Percentiles rank a stretch among this genome's conserved stretches.
Evolutionary conservation across 352 stramenopile species (phyloP).

Genomic region (Saprolegnia parasitica): DNA sequence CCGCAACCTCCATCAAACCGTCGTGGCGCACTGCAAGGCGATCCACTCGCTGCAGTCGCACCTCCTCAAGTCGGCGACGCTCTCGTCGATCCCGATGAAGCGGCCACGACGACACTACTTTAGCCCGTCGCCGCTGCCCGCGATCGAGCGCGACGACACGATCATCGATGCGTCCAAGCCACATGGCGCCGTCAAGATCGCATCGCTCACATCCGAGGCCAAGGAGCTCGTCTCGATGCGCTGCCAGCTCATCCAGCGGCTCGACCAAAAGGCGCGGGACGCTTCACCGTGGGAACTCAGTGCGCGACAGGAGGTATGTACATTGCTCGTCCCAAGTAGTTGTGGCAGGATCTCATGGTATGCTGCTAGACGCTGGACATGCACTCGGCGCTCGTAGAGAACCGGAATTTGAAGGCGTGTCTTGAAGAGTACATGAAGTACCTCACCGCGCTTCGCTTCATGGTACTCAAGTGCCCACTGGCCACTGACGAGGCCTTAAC

Average conservation of each 20-base stretch:
- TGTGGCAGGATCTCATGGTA: too few species aligned
- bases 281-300: conserved; percentile 3
- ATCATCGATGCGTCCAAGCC: background rate
- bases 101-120: conserved; percentile 10
- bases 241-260: background rate
- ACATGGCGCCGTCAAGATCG: background rate
- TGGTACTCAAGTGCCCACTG: conserved; percentile 2
- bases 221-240: background rate
- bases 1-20: conserved; percentile 8
- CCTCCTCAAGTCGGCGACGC: conserved; percentile 2
- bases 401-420: conserved; percentile 6
- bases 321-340: too few species aligned
- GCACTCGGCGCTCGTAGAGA: conserved; percentile 4
- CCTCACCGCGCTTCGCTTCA: background rate
- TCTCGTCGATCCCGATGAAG: conserved; percentile 6
- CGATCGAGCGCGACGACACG: background rate
- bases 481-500: background rate
- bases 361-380: conserved; percentile 9
- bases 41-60: conserved; percentile 15
- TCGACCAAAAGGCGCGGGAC: background rate
- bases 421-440: conserved; percentile 15
- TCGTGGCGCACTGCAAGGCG: conserved; percentile 2
- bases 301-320: conserved; percentile 2
- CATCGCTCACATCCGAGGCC: background rate
- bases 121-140: too few species aligned